These are phyloP conservation scores for Gossypium schwendimanii DNA, from an alignment of 441 rosid genomes.

Conservation along the genomic window DNA sequence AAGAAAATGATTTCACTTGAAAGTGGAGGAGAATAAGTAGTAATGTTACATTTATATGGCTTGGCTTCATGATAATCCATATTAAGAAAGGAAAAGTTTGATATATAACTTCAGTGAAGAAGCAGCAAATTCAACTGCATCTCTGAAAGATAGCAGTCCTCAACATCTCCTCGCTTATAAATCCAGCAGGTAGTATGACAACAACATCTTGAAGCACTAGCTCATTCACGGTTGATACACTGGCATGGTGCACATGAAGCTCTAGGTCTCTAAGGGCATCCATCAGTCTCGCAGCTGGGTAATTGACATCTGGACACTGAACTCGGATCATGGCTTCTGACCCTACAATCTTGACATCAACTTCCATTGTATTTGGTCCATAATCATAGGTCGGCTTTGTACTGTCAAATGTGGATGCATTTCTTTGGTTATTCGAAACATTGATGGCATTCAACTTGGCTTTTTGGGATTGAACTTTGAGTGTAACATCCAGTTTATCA, in stretches of 20 bases:
- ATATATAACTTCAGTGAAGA: neutral
- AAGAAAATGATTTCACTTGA: neutral
- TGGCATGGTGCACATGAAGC: conserved; percentile 36
- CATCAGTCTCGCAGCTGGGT: conserved; percentile 44
- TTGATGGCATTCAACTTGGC: neutral
- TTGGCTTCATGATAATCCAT: neutral
- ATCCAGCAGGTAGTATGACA: conserved; percentile 29
- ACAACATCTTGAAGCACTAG: conserved; percentile 42
- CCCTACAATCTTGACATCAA: conserved; percentile 45
- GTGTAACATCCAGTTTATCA: conserved; percentile 2
- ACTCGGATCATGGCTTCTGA: conserved; percentile 39
- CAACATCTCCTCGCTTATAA: conserved; percentile 7
- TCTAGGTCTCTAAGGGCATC: conserved; percentile 31
- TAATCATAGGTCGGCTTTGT: neutral
- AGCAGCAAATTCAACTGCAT: neutral
- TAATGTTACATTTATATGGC: neutral
- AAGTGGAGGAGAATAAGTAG: neutral
- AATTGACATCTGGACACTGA: conserved; percentile 27
- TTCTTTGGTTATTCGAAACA: neutral
- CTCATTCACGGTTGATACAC: conserved; percentile 30
- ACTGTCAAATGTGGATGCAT: neutral
- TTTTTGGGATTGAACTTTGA: neutral
- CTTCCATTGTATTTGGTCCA: conserved; percentile 12
- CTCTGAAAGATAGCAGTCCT: conserved; percentile 13
- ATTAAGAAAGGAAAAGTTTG: neutral